A percentile compares a stretch with the other conserved stretches of the same genome.
Evolutionary conservation across 306 rosid species (phyloP).

Genomic region (Coriaria nepalensis): DNA sequence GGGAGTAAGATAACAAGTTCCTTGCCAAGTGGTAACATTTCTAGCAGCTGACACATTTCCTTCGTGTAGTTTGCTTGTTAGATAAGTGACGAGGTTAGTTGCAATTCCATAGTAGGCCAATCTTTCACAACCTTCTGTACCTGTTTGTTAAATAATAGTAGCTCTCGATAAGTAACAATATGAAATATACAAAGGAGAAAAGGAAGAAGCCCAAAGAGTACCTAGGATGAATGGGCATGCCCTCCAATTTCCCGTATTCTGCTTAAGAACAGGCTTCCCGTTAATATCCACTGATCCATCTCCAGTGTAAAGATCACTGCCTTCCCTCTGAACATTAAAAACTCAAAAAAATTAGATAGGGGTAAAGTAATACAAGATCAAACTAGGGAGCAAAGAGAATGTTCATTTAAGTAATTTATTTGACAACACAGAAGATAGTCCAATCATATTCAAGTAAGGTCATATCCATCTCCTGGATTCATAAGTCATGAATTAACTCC

Average conservation of each 20-base stretch:
- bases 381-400: too few relatives aligned
- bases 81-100: constrained; percentile 87
- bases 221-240: constrained; percentile 54
- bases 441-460: too few relatives aligned
- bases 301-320: constrained; percentile 25
- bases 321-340: constrained; percentile 18
- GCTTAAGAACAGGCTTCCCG: constrained; percentile 34
- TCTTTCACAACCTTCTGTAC: constrained; percentile 85
- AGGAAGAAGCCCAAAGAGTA: constrained; percentile 11
- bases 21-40: constrained; percentile 94
- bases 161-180: too few relatives aligned
- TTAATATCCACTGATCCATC: constrained; percentile 40
- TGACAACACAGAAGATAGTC: too few relatives aligned
- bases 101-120: constrained; percentile 94
- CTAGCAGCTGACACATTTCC: constrained; percentile 88
- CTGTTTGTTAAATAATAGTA: constrained; percentile 34
- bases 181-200: not conserved
- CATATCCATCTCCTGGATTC: too few relatives aligned
- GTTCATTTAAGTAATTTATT: too few relatives aligned
- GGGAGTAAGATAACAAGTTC: constrained; percentile 96
- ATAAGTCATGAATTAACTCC: too few relatives aligned
- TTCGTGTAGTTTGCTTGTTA: constrained; percentile 65
- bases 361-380: not conserved
- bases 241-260: constrained; percentile 44
- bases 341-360: not conserved